Base-by-base conservation (phyloP, 345 rosid species). In the Euphorbia lathyris region DNA sequence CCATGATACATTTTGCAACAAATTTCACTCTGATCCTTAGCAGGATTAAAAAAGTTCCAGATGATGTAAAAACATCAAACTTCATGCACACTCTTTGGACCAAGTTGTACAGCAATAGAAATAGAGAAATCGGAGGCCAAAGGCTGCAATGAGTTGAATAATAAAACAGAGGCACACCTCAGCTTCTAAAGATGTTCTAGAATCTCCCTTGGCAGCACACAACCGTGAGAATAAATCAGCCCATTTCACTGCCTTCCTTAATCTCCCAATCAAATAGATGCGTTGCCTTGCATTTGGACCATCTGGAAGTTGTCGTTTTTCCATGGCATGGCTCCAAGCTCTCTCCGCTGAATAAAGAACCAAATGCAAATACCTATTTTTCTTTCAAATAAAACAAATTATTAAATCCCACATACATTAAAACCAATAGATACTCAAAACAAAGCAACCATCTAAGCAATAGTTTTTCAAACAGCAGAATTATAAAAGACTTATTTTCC, bases 241-340 rank as follows among this genome's bases (percentile, higher is more conserved):
- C 98, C 98, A 95, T 79, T 92, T 92, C 45, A 87, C 99, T 38
- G 99, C 96, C 79, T 92, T 95, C 83, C 96, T 88, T 73, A 95
- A 81, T 74, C 98, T 87, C 72, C 98, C 99, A 77, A 92, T 88
- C 83, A 95, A 74, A 79, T 95, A 89, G 51, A 86, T 89, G 47
- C 94, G 89, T 70, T 90, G 98, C 43, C 86, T 83, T 23, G 94
- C 87, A 80, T 89, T 95, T 62, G 98, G 99, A 63, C 97, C 98
- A 89, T 89, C 96, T 26, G 90, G 88, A 74, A 92, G 82, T 81
- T 92, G 98, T 82, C 99, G 84, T 81, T 95, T 95, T 83, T 95
- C 99, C 98, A 95, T 90, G 50, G 96, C 98, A 90, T 95, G 98
- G 79, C 98, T 95, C 98, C 99, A 95, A 68, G 99, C 98, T 85